These are phyloP conservation scores for Nematocida major DNA, from an alignment of 371 early-diverging fungal species.

Conservation along the genomic window DNA sequence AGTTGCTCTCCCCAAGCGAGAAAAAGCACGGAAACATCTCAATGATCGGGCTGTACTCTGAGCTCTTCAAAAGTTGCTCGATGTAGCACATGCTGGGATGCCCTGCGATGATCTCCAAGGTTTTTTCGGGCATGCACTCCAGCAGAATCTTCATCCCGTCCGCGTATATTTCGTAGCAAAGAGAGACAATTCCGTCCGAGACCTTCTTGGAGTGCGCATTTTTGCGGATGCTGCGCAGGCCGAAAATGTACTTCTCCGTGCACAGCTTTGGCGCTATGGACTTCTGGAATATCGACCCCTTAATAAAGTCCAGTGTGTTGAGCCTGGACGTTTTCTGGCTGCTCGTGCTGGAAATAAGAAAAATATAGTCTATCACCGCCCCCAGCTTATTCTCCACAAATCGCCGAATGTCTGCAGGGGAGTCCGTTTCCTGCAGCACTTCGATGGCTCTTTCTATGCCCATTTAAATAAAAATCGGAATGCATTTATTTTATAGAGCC, in stretches of 20 bases:
- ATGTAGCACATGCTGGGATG: background rate
- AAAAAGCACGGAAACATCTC: constrained; percentile 51
- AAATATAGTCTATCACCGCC: constrained; percentile 3
- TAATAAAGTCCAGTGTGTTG: constrained; percentile 10
- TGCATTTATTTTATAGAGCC: background rate
- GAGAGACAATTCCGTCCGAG: constrained; percentile 9
- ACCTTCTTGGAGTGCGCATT: constrained; percentile 7
- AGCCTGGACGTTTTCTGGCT: constrained; percentile 17
- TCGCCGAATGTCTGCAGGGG: background rate
- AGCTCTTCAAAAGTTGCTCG: background rate
- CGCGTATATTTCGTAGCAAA: constrained; percentile 34
- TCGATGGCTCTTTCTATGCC: constrained; percentile 32
- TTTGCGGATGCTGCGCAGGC: constrained; percentile 10
- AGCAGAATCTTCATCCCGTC: constrained; percentile 27
- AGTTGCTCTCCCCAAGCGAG: constrained; percentile 1
- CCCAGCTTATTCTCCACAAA: constrained; percentile 12
- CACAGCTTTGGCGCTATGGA: constrained; percentile 13
- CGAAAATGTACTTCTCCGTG: constrained; percentile 36
- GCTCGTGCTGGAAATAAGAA: constrained; percentile 1
- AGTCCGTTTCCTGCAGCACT: constrained; percentile 25
- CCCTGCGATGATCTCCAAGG: background rate
- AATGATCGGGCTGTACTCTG: constrained; percentile 30
- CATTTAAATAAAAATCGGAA: constrained; percentile 39
- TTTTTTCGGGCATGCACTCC: background rate
- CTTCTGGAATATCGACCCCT: constrained; percentile 10